Percentiles rank a stretch among this genome's conserved stretches.
These are phyloP conservation scores for Pseudocercospora musae DNA, from an alignment of 2,329 filamentous ascomycete species.

Conservation along the genomic window DNA sequence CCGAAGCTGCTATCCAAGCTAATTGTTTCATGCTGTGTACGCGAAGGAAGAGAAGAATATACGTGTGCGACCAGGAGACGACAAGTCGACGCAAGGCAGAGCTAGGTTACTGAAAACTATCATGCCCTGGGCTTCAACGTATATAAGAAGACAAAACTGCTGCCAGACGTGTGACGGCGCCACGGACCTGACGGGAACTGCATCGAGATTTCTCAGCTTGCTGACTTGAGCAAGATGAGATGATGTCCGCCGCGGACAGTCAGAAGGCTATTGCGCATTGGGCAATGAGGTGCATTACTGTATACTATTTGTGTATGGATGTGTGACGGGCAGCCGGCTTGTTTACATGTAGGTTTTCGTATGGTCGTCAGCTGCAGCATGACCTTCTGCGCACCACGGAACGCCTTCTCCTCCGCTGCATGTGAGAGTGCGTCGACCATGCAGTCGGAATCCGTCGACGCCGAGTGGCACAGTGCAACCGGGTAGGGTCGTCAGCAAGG, in stretches of 20 bases:
- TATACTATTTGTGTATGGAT: too few species aligned
- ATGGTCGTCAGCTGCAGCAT: background rate
- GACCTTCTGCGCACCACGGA: background rate
- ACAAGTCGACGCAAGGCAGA: background rate
- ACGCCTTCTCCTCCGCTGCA: background rate
- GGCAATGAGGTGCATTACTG: background rate
- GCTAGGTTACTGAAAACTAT: background rate
- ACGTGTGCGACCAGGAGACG: background rate
- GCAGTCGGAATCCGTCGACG: background rate
- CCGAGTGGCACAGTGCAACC: constrained; percentile 1
- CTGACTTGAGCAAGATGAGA: constrained; percentile 1
- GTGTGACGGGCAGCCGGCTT: too few species aligned
- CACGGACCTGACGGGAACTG: background rate
- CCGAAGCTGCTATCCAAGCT: constrained; percentile 4
- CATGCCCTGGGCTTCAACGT: background rate
- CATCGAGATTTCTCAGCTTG: background rate
- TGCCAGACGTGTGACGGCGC: background rate
- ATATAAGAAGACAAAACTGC: background rate
- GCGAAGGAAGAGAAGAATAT: background rate
- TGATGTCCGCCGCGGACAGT: background rate
- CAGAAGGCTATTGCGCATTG: background rate
- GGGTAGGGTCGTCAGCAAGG: background rate
- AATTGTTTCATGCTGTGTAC: background rate
- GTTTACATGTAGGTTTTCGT: too few species aligned
- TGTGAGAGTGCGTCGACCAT: background rate